Evolutionary conservation across 1,284 basidiomycete genomes (phyloP), one percentile per base, ranked within the genome.

Genomic region (Inonotus hispidus): DNA sequence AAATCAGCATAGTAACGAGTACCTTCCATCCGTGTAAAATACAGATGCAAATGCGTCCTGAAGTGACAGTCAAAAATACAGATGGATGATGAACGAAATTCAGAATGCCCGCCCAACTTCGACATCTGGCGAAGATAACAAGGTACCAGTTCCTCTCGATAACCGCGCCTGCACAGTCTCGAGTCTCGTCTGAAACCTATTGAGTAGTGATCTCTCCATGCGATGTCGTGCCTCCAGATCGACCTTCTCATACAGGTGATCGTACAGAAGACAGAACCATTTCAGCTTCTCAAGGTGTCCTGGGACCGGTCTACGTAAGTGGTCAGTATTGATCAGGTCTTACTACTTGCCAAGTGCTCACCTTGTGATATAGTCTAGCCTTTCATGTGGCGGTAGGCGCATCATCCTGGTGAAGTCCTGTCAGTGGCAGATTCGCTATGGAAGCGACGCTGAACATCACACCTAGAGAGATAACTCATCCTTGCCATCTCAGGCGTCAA

Each of bases 201-300:
- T 37, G 11, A 64, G 25, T 3, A 64, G 21, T 52, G 63, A 47
- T 37, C 54, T 41, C 25, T 61, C 59, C 21, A 55, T 37, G 16
- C 32, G 37, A 27, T 53, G 23, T 11, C 56, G 47, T 8, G 56
- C 55, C 10, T 60, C 59, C 39, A 29, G 41, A 32, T 61, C 59
- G 2, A 58, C 56, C 49, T 61, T 61, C 43, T 64, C 63, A 29
- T 64, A 64, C 16, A 58, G 43, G 35, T 61, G 54, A 35, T 64
- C 63, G 29, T 46, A 61, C 52, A 61, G 38, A 8, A 61, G 21
- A 27, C 63, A 64, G 52, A 64, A 64, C 23, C 56, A 47, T 55
- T 46, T 57, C 35, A 64, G 23, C 21, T 46, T 47, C 27, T 58
- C 50, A 10, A 61, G 23, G 39, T 63, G 50, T 16, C 57, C 47